Conservation (phyloP, 2,329 filamentous ascomycete genomes). For the Beauveria pseudobassiana region DNA sequence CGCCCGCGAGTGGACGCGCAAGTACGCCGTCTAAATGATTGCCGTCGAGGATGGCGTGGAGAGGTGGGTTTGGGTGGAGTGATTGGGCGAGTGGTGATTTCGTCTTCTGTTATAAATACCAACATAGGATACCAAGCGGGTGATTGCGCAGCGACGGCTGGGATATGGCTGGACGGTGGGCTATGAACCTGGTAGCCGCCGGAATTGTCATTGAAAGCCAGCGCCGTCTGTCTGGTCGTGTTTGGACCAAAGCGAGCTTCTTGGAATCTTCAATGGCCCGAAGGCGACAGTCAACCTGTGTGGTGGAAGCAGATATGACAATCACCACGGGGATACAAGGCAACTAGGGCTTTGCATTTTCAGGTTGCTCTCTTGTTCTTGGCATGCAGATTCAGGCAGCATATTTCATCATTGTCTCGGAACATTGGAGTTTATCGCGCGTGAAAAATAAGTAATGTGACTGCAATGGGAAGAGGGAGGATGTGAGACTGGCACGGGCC, state of each 20-base stretch:
- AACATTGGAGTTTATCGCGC: background rate
- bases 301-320: slow-evolving; percentile 26
- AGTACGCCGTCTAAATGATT: slow-evolving; percentile 77
- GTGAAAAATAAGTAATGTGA: background rate
- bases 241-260: background rate
- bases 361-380: slow-evolving; percentile 27
- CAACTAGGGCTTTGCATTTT: slow-evolving; percentile 26
- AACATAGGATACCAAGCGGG: slow-evolving; percentile 12
- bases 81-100: slow-evolving; percentile 7
- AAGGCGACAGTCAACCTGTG: slow-evolving; percentile 20
- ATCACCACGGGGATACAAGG: slow-evolving; percentile 30
- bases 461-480: background rate
- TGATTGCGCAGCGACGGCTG: slow-evolving; percentile 11
- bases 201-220: background rate
- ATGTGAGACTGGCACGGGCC: background rate
- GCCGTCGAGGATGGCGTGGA: slow-evolving; percentile 9
- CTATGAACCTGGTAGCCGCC: background rate
- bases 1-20: slow-evolving; percentile 95
- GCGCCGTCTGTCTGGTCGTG: background rate
- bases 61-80: background rate
- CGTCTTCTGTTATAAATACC: slow-evolving; percentile 9
- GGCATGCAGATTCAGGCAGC: slow-evolving; percentile 19
- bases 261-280: slow-evolving; percentile 6
- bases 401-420: slow-evolving; percentile 13
- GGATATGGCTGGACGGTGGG: slow-evolving; percentile 4